These are phyloP conservation scores for Plectosphaerella plurivora DNA, from an alignment of 2,329 filamentous ascomycete genomes.

Conservation along the genomic window DNA sequence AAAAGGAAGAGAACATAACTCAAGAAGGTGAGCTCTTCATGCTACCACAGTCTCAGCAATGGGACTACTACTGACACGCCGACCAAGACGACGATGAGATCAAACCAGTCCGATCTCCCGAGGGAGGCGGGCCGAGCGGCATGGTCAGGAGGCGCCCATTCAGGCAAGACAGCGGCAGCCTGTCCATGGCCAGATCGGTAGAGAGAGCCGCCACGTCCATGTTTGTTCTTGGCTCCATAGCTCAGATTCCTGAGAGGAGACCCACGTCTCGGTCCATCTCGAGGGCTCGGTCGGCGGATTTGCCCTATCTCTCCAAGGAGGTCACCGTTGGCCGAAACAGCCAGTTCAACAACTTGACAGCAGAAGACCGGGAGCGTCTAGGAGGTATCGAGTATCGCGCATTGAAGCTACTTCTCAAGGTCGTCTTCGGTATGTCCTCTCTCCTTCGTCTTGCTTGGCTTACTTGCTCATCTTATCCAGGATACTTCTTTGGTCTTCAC, in stretches of 20 bases:
- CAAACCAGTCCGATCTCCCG: neutral
- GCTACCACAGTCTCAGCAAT: neutral
- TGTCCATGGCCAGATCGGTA: constrained; percentile 27
- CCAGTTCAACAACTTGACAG: constrained; percentile 36
- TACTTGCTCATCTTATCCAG: constrained; percentile 15
- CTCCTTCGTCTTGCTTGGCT: neutral
- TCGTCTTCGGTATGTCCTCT: constrained; percentile 28
- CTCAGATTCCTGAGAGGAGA: constrained; percentile 9
- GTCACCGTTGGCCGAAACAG: constrained; percentile 42
- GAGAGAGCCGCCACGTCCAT: constrained; percentile 32
- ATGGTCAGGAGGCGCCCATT: neutral
- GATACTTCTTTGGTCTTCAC: constrained; percentile 40
- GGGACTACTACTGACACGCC: neutral
- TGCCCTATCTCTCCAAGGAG: constrained; percentile 35
- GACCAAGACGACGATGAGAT: neutral
- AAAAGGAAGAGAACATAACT: constrained; percentile 10
- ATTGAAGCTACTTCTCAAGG: constrained; percentile 43
- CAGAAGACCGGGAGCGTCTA: constrained; percentile 35
- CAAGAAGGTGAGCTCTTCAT: constrained; percentile 12
- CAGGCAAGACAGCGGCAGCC: neutral
- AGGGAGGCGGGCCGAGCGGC: neutral
- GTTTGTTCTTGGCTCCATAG: constrained; percentile 29
- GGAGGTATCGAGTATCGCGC: constrained; percentile 49
- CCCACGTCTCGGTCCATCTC: constrained; percentile 2
- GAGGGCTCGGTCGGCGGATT: constrained; percentile 13